Evolutionary conservation across 2,329 filamentous ascomycete genomes (phyloP), one percentile per base, ranked within the genome.

Genomic region (Penicillium sp.): DNA sequence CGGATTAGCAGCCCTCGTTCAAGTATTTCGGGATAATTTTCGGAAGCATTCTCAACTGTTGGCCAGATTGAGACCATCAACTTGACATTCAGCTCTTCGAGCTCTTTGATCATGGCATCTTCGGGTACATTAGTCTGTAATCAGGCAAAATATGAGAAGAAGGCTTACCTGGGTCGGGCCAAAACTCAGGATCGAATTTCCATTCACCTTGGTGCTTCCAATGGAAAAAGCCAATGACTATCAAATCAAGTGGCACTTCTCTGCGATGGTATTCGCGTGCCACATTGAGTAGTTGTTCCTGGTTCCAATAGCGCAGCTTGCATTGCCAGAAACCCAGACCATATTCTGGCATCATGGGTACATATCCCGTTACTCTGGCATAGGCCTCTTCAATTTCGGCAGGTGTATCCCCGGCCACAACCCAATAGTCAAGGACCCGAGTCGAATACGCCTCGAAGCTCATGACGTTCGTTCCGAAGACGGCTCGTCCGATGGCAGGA

Each of bases 51-150:
- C 36, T 82, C 77, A 1, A 84, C 78, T 0, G 78, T 82, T 0
- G 80, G 80, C 80, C 80, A 84, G 47, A 84, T 74, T 0, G 77
- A 82, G 0, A 84, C 76, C 78, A 84, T 83, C 2, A 82, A 67
- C 51, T 84, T 78, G 30, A 83, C 73, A 0, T 70, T 67, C 42
- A 84, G 57, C 0, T 70, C 65, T 28, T 74, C 67, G 1, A 83
- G 67, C 54, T 83, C 79, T 26, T 67, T 63, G 14, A 82, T 66
- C 80, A 84, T 84, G 3, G 75, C 75, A 30, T 76, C 76, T 65
- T n/a, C 1, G 4, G 17, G 27, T 17, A 18, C 15, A 2, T n/a
- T 27, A 27, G 9, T 11, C 10, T 27, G 9, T 4, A 4, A n/a
- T 6, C 6, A 6, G 6, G 6, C 12, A 27, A 4, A 11, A 11